These are phyloP conservation scores for Grosmannia huntii DNA, from an alignment of 2,329 filamentous ascomycete species.

Conservation along the genomic window DNA sequence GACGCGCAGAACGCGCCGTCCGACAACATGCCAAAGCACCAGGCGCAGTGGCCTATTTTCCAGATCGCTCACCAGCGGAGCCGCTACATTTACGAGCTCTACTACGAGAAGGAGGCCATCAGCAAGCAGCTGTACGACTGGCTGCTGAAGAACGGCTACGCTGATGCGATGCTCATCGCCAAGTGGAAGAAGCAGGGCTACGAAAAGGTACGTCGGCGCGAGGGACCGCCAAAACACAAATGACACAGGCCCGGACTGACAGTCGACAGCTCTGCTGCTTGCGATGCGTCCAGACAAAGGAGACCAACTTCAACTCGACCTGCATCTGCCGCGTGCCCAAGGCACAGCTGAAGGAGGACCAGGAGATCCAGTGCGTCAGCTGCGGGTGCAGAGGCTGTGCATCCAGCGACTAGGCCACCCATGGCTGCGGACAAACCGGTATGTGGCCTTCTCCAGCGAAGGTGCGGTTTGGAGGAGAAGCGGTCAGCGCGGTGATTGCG, in stretches of 20 bases:
- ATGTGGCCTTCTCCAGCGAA: no score
- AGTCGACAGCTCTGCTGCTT: slow-evolving; percentile 68
- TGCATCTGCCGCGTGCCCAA: slow-evolving; percentile 94
- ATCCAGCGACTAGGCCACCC: slow-evolving; percentile 30
- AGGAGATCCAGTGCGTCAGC: slow-evolving; percentile 84
- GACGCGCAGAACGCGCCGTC: slow-evolving; percentile 84
- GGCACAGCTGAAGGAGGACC: slow-evolving; percentile 77
- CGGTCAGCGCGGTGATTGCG: no score
- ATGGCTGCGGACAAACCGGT: not conserved
- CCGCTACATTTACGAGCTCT: slow-evolving; percentile 92
- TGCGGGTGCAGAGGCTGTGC: slow-evolving; percentile 89
- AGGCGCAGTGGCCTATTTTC: slow-evolving; percentile 94
- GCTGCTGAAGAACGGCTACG: slow-evolving; percentile 92
- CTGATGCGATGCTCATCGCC: slow-evolving; percentile 87
- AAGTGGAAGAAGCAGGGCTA: slow-evolving; percentile 99
- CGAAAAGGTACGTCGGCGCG: slow-evolving; percentile 80
- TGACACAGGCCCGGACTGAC: not conserved
- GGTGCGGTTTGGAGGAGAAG: not conserved
- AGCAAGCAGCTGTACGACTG: slow-evolving; percentile 87
- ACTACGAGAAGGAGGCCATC: slow-evolving; percentile 96
- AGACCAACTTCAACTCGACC: slow-evolving; percentile 96
- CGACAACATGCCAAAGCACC: slow-evolving; percentile 69
- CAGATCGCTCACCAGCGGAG: slow-evolving; percentile 89
- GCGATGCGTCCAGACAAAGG: slow-evolving; percentile 96
- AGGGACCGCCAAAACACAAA: no score